phyloP scores from a whole-genome alignment of 345 rosid species.

The Balakata baccata region DNA sequence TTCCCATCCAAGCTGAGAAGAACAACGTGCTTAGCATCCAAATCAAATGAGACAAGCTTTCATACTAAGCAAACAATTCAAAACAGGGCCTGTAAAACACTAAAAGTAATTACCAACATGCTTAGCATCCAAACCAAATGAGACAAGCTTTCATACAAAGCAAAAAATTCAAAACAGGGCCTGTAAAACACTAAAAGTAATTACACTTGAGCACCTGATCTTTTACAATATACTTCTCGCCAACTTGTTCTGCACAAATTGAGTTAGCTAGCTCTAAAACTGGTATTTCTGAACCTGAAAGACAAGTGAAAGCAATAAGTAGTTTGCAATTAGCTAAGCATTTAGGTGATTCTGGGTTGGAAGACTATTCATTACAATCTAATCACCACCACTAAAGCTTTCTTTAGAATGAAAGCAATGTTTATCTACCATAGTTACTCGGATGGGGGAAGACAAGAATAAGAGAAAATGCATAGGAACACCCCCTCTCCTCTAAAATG shows the following conservation, averaged over 20 bases:
- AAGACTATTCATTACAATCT: neutral
- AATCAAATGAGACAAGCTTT: neutral
- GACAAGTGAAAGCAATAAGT: constrained; percentile 8
- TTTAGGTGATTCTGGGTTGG: neutral
- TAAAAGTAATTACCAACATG: neutral
- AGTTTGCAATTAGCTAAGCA: neutral
- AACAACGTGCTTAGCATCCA: neutral
- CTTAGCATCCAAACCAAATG: neutral
- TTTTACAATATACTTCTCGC: constrained; percentile 16
- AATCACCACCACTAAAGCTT: neutral
- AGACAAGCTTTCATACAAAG: neutral
- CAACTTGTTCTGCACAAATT: constrained; percentile 55
- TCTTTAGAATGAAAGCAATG: neutral
- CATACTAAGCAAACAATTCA: neutral
- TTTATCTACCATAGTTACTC: neutral
- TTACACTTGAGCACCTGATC: constrained; percentile 30
- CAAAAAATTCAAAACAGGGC: neutral
- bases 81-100: neutral
- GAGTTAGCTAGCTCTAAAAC: constrained; percentile 65
- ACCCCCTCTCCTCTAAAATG: constrained; percentile 1
- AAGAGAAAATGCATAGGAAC: neutral
- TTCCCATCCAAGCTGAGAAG: neutral
- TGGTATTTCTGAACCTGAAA: constrained; percentile 64
- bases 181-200: neutral
- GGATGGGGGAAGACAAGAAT: neutral